phyloP scores from a whole-genome alignment of 2,329 filamentous ascomycete species.

The Fusarium sp. region DNA sequence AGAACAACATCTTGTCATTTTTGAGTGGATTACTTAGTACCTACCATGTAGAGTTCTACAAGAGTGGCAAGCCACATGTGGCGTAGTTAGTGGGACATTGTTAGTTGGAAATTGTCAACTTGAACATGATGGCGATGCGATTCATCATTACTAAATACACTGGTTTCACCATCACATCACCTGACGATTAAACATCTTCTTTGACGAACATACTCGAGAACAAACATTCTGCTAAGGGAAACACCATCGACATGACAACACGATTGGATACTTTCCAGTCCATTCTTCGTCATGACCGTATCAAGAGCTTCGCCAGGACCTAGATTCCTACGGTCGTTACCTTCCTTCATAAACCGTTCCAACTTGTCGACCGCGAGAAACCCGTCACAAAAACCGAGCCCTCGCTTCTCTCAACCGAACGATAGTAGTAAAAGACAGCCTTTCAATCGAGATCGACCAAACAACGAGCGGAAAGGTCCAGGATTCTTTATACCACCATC shows the following conservation, averaged over 20 bases:
- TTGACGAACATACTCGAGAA: background rate
- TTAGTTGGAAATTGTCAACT: background rate
- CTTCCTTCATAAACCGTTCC: slow-evolving; percentile 22
- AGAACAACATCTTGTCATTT: background rate
- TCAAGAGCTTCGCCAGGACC: slow-evolving; percentile 33
- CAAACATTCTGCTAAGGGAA: background rate
- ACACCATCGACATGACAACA: slow-evolving; percentile 20
- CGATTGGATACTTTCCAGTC: slow-evolving; percentile 19
- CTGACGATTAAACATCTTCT: background rate
- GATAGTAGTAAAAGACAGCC: background rate
- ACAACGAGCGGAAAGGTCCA: slow-evolving; percentile 1
- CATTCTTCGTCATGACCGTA: slow-evolving; percentile 45
- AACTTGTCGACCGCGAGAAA: slow-evolving; percentile 28
- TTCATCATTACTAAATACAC: slow-evolving; percentile 5
- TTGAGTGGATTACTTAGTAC: background rate
- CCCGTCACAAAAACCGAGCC: slow-evolving; percentile 7
- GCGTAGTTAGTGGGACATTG: background rate
- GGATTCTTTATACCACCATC: slow-evolving; percentile 38
- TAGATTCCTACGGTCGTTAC: slow-evolving; percentile 27
- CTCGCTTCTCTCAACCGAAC: background rate
- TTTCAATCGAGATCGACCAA: background rate
- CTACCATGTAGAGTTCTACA: no score
- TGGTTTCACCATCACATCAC: background rate
- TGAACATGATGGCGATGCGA: slow-evolving; percentile 8
- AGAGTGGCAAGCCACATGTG: slow-evolving; percentile 23